A percentile compares a stretch with the other conserved stretches of the same genome.
These are phyloP conservation scores for Hanseniaspora osmophila DNA, from an alignment of 805 yeast species.

Conservation along the genomic window DNA sequence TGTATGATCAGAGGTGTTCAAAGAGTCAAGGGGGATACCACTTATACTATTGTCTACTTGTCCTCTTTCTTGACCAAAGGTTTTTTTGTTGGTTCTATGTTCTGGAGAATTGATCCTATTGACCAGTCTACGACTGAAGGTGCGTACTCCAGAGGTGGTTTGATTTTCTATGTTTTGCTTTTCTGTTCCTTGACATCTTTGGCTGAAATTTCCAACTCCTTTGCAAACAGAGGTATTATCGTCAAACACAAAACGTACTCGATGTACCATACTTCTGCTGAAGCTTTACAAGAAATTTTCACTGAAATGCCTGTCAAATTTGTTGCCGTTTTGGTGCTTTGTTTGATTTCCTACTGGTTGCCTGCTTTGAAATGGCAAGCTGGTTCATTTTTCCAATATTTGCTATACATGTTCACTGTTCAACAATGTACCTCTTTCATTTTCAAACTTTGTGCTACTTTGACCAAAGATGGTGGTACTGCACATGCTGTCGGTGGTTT, in stretches of 20 bases:
- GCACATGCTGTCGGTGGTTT: constrained; percentile 45
- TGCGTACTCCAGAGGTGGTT: constrained; percentile 50
- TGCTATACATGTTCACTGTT: constrained; percentile 31
- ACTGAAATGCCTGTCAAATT: constrained; percentile 45
- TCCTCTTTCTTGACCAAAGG: constrained; percentile 43
- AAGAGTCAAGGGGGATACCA: constrained; percentile 41
- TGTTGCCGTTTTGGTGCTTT: constrained; percentile 33
- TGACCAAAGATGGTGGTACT: constrained; percentile 38
- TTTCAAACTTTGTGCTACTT: constrained; percentile 39
- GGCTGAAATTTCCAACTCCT: constrained; percentile 46
- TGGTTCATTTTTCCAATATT: constrained; percentile 39
- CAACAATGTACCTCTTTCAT: constrained; percentile 40
- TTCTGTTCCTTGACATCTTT: constrained; percentile 47
- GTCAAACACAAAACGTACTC: constrained; percentile 53
- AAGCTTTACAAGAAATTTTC: constrained; percentile 41
- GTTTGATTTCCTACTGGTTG: constrained; percentile 38
- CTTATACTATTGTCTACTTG: constrained; percentile 37
- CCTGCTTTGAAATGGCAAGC: constrained; percentile 36
- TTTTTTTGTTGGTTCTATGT: constrained; percentile 46
- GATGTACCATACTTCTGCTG: constrained; percentile 51
- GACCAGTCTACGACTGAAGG: constrained; percentile 33
- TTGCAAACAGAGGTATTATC: constrained; percentile 47
- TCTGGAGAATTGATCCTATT: constrained; percentile 31
- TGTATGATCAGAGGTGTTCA: constrained; percentile 41
- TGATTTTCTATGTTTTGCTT: constrained; percentile 44